Percentiles rank a stretch among this genome's conserved stretches.
These are phyloP conservation scores for Nemania diffusa DNA, from an alignment of 2,329 filamentous ascomycete genomes.

Conservation along the genomic window DNA sequence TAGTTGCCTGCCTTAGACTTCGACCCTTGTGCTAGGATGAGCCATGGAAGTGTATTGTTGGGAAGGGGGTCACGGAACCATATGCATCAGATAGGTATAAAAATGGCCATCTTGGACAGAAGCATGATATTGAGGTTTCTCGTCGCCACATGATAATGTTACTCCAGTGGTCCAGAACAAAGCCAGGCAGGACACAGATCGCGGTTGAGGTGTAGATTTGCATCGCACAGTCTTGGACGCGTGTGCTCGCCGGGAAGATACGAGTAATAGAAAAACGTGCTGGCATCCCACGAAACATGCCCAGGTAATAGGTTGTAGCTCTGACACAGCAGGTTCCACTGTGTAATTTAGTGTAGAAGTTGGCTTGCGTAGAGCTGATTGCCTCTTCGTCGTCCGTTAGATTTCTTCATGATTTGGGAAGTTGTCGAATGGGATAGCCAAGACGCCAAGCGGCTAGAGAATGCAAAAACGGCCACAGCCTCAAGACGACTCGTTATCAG, in stretches of 20 bases:
- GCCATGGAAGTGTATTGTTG: background rate
- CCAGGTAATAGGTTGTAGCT: background rate
- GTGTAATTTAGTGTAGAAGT: background rate
- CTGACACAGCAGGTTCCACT: background rate
- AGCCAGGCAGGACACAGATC: slow-evolving; percentile 10
- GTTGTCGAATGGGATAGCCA: slow-evolving; percentile 23
- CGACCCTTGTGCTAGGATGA: background rate
- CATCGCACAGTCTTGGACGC: slow-evolving; percentile 3
- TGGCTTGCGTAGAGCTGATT: background rate
- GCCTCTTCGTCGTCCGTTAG: background rate
- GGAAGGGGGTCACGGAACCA: slow-evolving; percentile 6
- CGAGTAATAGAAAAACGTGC: background rate
- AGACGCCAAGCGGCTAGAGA: slow-evolving; percentile 23
- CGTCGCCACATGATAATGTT: slow-evolving; percentile 17
- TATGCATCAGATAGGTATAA: slow-evolving; percentile 7
- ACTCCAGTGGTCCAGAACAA: slow-evolving; percentile 20
- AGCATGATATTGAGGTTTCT: slow-evolving; percentile 14
- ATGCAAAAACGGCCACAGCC: slow-evolving; percentile 9
- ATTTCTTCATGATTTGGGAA: slow-evolving; percentile 13
- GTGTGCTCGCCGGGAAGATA: slow-evolving; percentile 14
- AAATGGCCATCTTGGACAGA: slow-evolving; percentile 22
- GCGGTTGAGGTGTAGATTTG: slow-evolving; percentile 3
- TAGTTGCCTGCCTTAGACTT: background rate
- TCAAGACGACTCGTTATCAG: slow-evolving; percentile 28
- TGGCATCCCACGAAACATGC: background rate